phyloP scores from a whole-genome alignment of 2,329 filamentous ascomycete species.

The Cladosporium halotolerans region DNA sequence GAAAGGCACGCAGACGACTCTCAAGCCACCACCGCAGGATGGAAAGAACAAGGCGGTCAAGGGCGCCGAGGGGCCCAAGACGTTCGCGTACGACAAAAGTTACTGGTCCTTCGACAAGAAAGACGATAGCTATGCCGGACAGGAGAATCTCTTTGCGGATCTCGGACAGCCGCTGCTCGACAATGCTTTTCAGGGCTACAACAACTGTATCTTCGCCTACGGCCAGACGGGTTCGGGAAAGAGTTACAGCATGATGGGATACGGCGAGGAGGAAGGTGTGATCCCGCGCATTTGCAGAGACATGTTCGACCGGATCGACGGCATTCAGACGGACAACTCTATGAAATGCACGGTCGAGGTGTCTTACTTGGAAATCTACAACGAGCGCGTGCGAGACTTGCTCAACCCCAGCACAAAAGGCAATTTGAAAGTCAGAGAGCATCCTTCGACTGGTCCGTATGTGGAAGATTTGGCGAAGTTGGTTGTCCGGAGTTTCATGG shows the following conservation, averaged over 20 bases:
- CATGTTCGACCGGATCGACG: conserved; percentile 84
- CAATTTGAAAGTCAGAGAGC: conserved; percentile 93
- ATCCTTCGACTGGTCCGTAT: conserved; percentile 94
- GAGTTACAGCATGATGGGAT: conserved; percentile 99
- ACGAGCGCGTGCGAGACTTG: conserved; percentile 91
- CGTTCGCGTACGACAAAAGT: conserved; percentile 91
- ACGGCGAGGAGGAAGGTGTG: conserved; percentile 89
- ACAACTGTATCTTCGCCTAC: conserved; percentile 99
- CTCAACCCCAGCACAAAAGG: conserved; percentile 93
- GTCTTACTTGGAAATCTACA: conserved; percentile 98
- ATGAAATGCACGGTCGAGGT: conserved; percentile 91
- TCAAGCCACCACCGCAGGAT: conserved; percentile 60
- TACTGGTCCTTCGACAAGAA: conserved; percentile 95
- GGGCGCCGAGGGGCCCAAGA: conserved; percentile 61
- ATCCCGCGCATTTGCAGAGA: conserved; percentile 96
- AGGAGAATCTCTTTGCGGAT: conserved; percentile 82
- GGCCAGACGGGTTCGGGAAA: conserved; percentile 98
- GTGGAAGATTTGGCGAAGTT: conserved; percentile 96
- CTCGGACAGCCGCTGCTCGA: conserved; percentile 85
- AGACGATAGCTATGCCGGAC: conserved; percentile 77
- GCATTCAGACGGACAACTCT: conserved; percentile 63
- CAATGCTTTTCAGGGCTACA: conserved; percentile 97
- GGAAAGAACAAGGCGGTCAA: conserved; percentile 61
- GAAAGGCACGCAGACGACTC: conserved; percentile 85
- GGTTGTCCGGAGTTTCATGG: conserved; percentile 84